A percentile compares a stretch with the other conserved stretches of the same genome.
These are phyloP conservation scores for Rhodamnia rubescens DNA, from an alignment of 345 rosid genomes.

Conservation along the genomic window DNA sequence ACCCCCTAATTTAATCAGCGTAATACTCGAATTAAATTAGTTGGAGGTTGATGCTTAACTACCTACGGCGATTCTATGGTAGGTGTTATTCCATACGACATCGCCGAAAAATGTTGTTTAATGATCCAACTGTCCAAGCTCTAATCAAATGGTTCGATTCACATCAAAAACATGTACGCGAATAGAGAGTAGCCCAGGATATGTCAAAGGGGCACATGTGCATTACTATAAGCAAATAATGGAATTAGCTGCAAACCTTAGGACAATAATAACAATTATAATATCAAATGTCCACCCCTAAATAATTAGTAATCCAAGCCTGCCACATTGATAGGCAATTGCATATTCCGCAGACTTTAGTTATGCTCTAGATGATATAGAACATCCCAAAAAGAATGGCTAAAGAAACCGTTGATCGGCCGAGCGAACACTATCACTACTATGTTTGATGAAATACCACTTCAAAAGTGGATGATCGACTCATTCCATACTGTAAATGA, in stretches of 20 bases:
- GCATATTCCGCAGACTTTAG: not conserved
- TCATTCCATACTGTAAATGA: not conserved
- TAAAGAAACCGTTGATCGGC: not conserved
- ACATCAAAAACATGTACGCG: not conserved
- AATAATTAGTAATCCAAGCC: not conserved
- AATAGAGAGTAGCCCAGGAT: not conserved
- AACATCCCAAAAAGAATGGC: not conserved
- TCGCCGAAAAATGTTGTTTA: not conserved
- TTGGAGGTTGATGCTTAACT: not conserved
- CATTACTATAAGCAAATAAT: not conserved
- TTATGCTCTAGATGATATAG: not conserved
- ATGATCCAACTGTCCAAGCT: not conserved
- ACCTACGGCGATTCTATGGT: not conserved
- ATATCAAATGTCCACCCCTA: not conserved
- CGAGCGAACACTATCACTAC: not conserved
- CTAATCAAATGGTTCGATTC: not conserved
- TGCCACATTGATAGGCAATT: not conserved
- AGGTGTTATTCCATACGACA: not conserved
- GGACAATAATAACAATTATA: not conserved
- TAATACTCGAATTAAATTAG: not conserved
- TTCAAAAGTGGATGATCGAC: not conserved
- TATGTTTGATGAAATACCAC: not conserved
- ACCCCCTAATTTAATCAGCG: not conserved
- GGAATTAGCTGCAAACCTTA: not conserved
- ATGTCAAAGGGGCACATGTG: not conserved